phyloP scores from a whole-genome alignment of 2,329 filamentous ascomycete species.

The Amauroascus niger region DNA sequence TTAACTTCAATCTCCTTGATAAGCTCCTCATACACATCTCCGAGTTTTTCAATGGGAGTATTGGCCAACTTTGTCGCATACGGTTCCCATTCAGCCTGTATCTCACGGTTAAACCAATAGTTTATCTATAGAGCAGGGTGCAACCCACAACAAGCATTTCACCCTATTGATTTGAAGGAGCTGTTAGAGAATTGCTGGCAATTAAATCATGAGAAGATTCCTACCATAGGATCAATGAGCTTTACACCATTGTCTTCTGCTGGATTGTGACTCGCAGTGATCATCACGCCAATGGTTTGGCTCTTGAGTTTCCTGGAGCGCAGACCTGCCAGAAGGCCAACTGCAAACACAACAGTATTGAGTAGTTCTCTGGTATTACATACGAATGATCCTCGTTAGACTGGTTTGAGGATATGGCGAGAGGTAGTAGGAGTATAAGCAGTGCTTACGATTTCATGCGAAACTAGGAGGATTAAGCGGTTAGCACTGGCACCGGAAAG shows the following conservation, averaged over 20 bases:
- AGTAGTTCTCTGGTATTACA: conserved; percentile 55
- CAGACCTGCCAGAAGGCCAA: conserved; percentile 78
- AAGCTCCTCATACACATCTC: conserved; percentile 65
- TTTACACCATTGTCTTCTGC: conserved; percentile 87
- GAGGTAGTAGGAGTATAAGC: conserved; percentile 18
- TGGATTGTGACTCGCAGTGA: conserved; percentile 88
- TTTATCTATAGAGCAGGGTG: conserved; percentile 13
- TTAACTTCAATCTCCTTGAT: conserved; percentile 68
- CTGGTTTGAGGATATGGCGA: conserved; percentile 20
- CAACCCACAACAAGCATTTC: conserved; percentile 80
- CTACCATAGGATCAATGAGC: conserved; percentile 83
- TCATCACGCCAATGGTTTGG: conserved; percentile 92
- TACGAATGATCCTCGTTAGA: conserved; percentile 25
- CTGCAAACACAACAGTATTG: conserved; percentile 84
- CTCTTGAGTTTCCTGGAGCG: conserved; percentile 82
- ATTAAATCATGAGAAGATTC: conserved; percentile 1
- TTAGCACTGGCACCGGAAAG: neutral
- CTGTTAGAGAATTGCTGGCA: conserved; percentile 13
- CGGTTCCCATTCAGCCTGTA: conserved; percentile 70
- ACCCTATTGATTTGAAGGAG: conserved; percentile 43
- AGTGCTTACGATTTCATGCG: conserved; percentile 56
- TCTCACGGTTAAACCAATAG: conserved; percentile 11
- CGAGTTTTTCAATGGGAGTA: conserved; percentile 63
- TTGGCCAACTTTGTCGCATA: conserved; percentile 87
- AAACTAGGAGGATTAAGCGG: conserved; percentile 40